Conservation (phyloP, 2,329 filamentous ascomycete genomes). For the Oidium heveae region DNA sequence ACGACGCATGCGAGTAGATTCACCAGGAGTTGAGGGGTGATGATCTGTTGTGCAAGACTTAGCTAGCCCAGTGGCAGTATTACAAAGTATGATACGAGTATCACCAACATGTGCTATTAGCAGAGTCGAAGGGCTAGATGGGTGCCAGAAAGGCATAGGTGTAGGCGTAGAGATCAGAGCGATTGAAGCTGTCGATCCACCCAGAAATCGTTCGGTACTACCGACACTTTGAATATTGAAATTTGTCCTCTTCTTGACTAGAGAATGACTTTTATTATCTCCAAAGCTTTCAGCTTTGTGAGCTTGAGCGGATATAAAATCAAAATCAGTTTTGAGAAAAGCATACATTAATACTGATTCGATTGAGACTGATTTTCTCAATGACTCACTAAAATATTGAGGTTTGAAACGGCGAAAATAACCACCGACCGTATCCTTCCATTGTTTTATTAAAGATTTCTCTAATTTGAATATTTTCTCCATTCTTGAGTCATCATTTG, state of each 20-base stretch:
- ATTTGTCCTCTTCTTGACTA: slow-evolving; percentile 45
- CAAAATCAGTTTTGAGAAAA: slow-evolving; percentile 78
- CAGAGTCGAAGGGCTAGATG: slow-evolving; percentile 58
- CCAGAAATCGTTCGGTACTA: slow-evolving; percentile 57
- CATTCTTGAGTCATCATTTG: slow-evolving; percentile 16
- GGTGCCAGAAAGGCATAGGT: slow-evolving; percentile 85
- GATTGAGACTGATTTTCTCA: slow-evolving; percentile 27
- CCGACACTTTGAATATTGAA: slow-evolving; percentile 65
- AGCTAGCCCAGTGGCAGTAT: slow-evolving; percentile 57
- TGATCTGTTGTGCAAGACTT: slow-evolving; percentile 73
- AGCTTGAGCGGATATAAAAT: slow-evolving; percentile 79
- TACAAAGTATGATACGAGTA: slow-evolving; percentile 71
- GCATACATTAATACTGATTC: slow-evolving; percentile 72
- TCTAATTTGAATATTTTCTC: slow-evolving; percentile 43
- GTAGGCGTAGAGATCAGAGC: slow-evolving; percentile 82
- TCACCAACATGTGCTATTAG: slow-evolving; percentile 83
- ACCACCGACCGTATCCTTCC: slow-evolving; percentile 67
- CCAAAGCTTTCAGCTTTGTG: slow-evolving; percentile 48
- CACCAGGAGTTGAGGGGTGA: slow-evolving; percentile 67
- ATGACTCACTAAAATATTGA: slow-evolving; percentile 33
- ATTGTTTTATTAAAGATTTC: slow-evolving; percentile 44
- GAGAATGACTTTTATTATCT: slow-evolving; percentile 28
- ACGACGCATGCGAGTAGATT: slow-evolving; percentile 59
- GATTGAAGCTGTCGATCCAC: slow-evolving; percentile 76
- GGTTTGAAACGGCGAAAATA: slow-evolving; percentile 86